Base-by-base conservation (phyloP, 2,329 filamentous ascomycete genomes). In the Cytospora chrysosperma region DNA sequence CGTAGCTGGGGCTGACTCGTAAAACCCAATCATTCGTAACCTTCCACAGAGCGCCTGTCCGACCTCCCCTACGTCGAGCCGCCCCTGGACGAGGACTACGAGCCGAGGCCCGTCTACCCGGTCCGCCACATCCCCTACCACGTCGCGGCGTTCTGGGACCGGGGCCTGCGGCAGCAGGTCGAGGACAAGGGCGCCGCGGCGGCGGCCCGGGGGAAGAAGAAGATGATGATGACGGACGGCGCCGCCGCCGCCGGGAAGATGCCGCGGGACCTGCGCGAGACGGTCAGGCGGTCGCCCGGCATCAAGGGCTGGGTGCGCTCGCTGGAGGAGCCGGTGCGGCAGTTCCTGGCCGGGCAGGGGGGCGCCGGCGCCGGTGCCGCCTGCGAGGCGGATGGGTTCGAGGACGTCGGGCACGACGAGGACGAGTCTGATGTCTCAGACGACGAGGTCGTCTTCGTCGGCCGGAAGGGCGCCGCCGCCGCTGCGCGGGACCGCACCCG, bases 361-460 rank as follows among this genome's bases (percentile, higher is more conserved):
- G 75, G 28, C 9, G 28, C 28, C 9, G 67, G 75, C 15, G 30
- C 32, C 4, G 12, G 32, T 34, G 30, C 32, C 4, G 32, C 12
- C 32, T 1, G 32, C 78, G 56, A 77, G 79, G 49, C 72, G 78
- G 61, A 62, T 27, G 57, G 40, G 9, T 47, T 72, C 30, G 76
- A 77, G 77, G 55, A 77, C 78, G 50, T 72, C 78, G 61, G 61
- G 32, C 56, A 37, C 6, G 66, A 70, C 27, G 71, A 66, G 9
- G 68, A 69, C 13, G 70, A 67, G 65, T 71, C 56, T 10, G 67
- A 43, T 62, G 65, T 63, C 24, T 65, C 63, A 32, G 92, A 96
- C 66, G 93, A 97, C 67, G 92, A 97, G 77, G 92, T 97, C 68
- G 93, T 97, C 13, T 97, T 97, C 74, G 87, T 96, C 6, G 93